phyloP scores from a whole-genome alignment of 2,329 filamentous ascomycete genomes.

The Dothiorella sarmentorum region DNA sequence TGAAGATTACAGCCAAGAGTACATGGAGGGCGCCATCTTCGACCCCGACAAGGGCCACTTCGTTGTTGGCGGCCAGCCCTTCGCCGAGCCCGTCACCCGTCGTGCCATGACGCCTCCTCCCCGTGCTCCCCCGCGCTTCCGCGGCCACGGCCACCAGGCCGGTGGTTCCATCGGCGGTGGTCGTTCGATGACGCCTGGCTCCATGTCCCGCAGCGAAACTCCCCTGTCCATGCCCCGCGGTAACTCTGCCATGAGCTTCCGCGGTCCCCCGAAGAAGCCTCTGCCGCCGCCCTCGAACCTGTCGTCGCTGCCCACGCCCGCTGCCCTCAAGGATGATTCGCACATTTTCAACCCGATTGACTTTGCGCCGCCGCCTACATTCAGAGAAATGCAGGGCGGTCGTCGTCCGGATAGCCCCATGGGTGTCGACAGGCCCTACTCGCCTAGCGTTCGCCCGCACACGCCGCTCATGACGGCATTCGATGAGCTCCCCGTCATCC shows the following conservation, averaged over 20 bases:
- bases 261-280: conserved; percentile 50
- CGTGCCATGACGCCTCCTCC: conserved; percentile 96
- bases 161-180: conserved; percentile 30
- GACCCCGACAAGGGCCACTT: conserved; percentile 62
- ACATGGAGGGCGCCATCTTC: conserved; percentile 56
- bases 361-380: conserved; percentile 72
- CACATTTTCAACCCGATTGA: conserved; percentile 70
- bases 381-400: conserved; percentile 65
- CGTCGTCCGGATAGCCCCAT: conserved; percentile 57
- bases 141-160: conserved; percentile 38
- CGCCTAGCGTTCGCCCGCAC: conserved; percentile 66
- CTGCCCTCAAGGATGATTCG: conserved; percentile 76
- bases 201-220: conserved; percentile 24
- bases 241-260: conserved; percentile 40
- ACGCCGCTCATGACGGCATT: conserved; percentile 80
- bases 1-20: conserved; percentile 71
- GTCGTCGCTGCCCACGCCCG: conserved; percentile 76
- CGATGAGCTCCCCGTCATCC: conserved; percentile 79
- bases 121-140: conserved; percentile 57
- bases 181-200: conserved; percentile 5
- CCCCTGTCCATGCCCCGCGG: conserved; percentile 28
- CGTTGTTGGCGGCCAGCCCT: conserved; percentile 59
- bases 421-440: conserved; percentile 64
- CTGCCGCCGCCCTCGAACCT: conserved; percentile 72
- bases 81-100: conserved; percentile 77